A percentile compares a stretch with the other conserved stretches of the same genome.
Conservation (phyloP, 306 rosid genomes). For the Acmispon strigosus region DNA sequence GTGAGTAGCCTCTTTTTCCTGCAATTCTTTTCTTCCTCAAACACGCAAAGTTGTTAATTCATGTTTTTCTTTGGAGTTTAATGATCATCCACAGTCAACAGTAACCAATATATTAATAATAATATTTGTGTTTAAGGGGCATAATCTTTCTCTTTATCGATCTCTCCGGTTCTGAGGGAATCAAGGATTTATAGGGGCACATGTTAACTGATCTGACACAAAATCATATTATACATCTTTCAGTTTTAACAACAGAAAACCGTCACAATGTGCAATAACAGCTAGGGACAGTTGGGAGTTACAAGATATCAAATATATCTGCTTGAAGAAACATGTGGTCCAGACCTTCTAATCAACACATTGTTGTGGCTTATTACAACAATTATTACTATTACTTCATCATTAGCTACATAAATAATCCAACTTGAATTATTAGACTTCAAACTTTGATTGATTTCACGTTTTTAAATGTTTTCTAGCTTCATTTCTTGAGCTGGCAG, state of each 20-base stretch:
- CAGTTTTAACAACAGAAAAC: slow-evolving; percentile 33
- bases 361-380: neutral
- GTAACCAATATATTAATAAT: neutral
- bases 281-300: slow-evolving; percentile 21
- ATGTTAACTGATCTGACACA: slow-evolving; percentile 24
- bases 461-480: neutral
- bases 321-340: slow-evolving; percentile 24
- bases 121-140: neutral
- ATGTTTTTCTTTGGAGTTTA: neutral
- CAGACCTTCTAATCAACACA: neutral
- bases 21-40: neutral
- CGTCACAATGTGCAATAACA: slow-evolving; percentile 19
- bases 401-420: neutral
- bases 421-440: slow-evolving; percentile 11
- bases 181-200: slow-evolving; percentile 12
- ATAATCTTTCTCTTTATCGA: neutral
- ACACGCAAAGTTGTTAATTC: neutral
- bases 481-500: slow-evolving; percentile 5
- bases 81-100: neutral
- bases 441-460: neutral
- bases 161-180: neutral
- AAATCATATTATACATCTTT: neutral
- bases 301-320: slow-evolving; percentile 19
- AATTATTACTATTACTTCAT: neutral
- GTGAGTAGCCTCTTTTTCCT: slow-evolving; percentile 22